Base-by-base conservation (phyloP, 1,284 basidiomycete species). In the Melampsora larici-populina region DNA sequence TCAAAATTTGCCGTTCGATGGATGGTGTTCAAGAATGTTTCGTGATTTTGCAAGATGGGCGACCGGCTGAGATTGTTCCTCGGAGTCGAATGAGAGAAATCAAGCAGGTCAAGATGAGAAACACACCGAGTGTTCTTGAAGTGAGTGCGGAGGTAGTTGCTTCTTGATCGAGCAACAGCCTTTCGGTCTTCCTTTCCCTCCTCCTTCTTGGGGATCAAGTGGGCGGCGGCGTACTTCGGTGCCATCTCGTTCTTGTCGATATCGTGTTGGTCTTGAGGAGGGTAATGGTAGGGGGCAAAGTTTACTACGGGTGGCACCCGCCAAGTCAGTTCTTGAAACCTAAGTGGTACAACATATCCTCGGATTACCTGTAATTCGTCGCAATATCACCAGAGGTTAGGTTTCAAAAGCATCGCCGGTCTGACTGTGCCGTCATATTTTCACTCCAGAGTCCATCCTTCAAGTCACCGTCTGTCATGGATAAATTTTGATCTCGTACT, bases 51-150 rank as follows among this genome's bases (percentile, higher is more conserved):
- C 21, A 48, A 31, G 33, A 60, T 17, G 17, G 40, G 51, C 29
- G 17, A 69, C 3, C n/a, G 31, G 43, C 66, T 31, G 26, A 58
- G 46, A 21, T 65, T 15, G 62, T 73, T 48, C 63, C 36, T 36
- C 9, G 36, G 36, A 36, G 24, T 11, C 33, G 43, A 31, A 40
- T 15, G 31, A 33, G 48, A 24, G 65, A 70, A 9, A 4, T 36
- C 3, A 46, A 24, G 51, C 33, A 62, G 49, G 18, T 21, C 26
- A 18, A 58, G 31, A 33, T 33, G 8, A 31, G 18, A 86, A 78
- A 96, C 93, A 86, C 94, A 94, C 82, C 95, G 92, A 90, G 97
- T 98, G 90, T 99, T 99, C 92, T 99, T 99, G 90, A 97, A 99
- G 88, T 99, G 97, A 79, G 96, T 97, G 82, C 95, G 92, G 84